A percentile compares a stretch with the other conserved stretches of the same genome.
These are phyloP conservation scores for Rhynchospora tenuis DNA, from an alignment of 176 grass and related monocot genomes.

Conservation along the genomic window DNA sequence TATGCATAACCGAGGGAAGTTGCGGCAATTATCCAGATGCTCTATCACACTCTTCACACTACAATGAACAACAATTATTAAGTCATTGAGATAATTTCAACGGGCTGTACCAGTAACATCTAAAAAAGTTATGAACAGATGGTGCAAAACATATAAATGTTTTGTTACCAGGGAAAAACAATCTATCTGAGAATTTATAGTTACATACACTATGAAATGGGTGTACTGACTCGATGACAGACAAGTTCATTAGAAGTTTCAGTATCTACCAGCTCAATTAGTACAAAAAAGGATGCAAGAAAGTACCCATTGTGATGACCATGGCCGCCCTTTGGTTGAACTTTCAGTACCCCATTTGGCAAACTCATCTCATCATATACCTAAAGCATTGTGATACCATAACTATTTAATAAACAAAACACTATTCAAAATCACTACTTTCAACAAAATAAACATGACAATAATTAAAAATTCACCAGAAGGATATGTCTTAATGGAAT, in stretches of 20 bases:
- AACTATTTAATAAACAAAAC: background rate
- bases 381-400: conserved; percentile 30
- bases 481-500: conserved; percentile 84
- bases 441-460: conserved; percentile 17
- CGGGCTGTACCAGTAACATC: background rate
- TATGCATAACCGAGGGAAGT: conserved; percentile 79
- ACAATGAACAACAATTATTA: conserved; percentile 4
- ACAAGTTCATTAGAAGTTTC: background rate
- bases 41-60: conserved; percentile 67
- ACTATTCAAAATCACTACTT: background rate
- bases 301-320: conserved; percentile 76
- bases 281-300: background rate
- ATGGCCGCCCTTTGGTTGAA: conserved; percentile 90
- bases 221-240: background rate
- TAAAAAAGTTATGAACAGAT: background rate
- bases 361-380: conserved; percentile 94
- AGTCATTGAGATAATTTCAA: background rate
- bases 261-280: background rate
- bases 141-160: background rate
- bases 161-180: background rate
- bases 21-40: conserved; percentile 47
- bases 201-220: background rate
- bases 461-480: conserved; percentile 38
- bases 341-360: conserved; percentile 69
- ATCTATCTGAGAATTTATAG: background rate